These are phyloP conservation scores for Zizania palustris DNA, from an alignment of 202 grass and related monocot species.

Conservation along the genomic window DNA sequence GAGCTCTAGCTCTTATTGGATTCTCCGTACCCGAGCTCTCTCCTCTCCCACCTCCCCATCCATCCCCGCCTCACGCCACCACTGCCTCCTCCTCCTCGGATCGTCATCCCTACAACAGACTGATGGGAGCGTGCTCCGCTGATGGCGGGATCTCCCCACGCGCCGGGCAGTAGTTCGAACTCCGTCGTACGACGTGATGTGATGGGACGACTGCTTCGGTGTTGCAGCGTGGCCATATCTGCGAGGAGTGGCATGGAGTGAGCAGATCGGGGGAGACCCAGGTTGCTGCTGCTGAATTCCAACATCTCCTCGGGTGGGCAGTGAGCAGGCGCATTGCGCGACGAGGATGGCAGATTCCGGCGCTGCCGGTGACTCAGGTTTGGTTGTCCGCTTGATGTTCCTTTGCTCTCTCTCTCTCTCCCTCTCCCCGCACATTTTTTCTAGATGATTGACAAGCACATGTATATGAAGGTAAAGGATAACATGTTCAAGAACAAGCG, in stretches of 20 bases:
- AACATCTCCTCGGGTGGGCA: neutral
- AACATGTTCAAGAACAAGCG: too few relatives aligned
- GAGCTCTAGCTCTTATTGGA: too few relatives aligned
- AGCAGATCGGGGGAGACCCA: slow-evolving; percentile 33
- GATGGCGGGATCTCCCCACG: slow-evolving; percentile 3
- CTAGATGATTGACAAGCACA: neutral
- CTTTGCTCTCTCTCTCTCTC: too few relatives aligned
- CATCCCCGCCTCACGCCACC: too few relatives aligned
- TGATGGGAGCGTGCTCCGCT: too few relatives aligned
- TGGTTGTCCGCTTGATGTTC: neutral
- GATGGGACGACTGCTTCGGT: slow-evolving; percentile 9
- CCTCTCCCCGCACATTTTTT: neutral
- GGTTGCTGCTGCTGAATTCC: slow-evolving; percentile 15
- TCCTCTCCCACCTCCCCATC: too few relatives aligned
- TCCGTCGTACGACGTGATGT: too few relatives aligned
- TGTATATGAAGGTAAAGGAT: too few relatives aligned
- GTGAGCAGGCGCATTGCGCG: neutral
- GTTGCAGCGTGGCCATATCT: slow-evolving; percentile 38
- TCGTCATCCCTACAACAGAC: too few relatives aligned
- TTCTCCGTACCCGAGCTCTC: too few relatives aligned
- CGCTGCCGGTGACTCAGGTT: slow-evolving; percentile 35
- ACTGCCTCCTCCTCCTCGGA: too few relatives aligned
- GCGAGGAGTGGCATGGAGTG: slow-evolving; percentile 45
- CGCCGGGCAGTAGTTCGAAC: too few relatives aligned
- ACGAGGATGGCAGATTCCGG: slow-evolving; percentile 39